Percentiles rank a stretch among this genome's conserved stretches.
phyloP scores from a whole-genome alignment of 192 early-diverging fungal species.

The Coemansia sp. region DNA sequence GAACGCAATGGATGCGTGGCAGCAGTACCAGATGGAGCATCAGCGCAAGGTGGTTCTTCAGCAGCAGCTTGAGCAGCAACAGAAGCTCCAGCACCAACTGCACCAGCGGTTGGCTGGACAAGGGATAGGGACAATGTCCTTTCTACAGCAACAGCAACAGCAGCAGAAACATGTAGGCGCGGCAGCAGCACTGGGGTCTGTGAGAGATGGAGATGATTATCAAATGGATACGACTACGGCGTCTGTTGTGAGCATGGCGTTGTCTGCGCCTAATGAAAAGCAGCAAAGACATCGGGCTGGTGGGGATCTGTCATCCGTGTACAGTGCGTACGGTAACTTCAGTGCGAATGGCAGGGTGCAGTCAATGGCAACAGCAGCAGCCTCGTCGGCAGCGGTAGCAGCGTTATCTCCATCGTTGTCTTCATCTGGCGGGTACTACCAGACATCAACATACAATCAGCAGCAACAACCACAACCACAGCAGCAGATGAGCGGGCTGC shows the following conservation, averaged over 20 bases:
- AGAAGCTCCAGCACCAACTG: slow-evolving; percentile 25
- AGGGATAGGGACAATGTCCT: background rate
- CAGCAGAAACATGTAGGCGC: background rate
- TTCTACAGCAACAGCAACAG: background rate
- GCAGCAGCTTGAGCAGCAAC: slow-evolving; percentile 40
- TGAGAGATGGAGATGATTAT: background rate
- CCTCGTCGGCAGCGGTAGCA: background rate
- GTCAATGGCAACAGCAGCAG: background rate
- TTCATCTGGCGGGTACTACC: too few relatives aligned
- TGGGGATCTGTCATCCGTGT: background rate
- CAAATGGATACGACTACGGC: slow-evolving; percentile 16
- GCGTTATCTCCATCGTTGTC: too few relatives aligned
- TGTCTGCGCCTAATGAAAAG: slow-evolving; percentile 12
- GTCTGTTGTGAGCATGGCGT: slow-evolving; percentile 17
- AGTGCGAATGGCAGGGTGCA: background rate
- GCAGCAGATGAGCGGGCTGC: background rate
- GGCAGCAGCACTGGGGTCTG: slow-evolving; percentile 12
- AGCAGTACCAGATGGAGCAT: slow-evolving; percentile 45
- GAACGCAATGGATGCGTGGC: slow-evolving; percentile 35
- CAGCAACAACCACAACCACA: background rate
- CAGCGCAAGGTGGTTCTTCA: slow-evolving; percentile 33
- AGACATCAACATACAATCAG: background rate
- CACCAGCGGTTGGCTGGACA: slow-evolving; percentile 23
- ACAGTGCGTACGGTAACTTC: slow-evolving; percentile 3
- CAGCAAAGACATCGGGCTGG: background rate